Evolutionary conservation across 2,329 filamentous ascomycete genomes (phyloP), one percentile per base, ranked within the genome.

Genomic region (Curvularia sp.): DNA sequence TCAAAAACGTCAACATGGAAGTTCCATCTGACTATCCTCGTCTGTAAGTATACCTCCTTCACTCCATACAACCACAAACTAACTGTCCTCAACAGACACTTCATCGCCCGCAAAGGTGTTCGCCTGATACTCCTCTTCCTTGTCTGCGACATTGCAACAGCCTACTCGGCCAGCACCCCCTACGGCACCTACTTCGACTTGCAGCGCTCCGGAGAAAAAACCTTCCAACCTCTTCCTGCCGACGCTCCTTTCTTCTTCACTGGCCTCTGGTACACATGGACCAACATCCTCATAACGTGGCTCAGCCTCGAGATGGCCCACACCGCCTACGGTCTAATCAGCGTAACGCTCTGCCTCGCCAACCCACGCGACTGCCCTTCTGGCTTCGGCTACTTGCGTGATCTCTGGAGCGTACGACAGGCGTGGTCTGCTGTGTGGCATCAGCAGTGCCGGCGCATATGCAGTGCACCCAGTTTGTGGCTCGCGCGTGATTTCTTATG

Each of bases 401-500:
- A 58, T 7, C 38, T 65, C 22, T 64, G 56, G 10, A 69, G 58
- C 4, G 53, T 75, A 0, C 58, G 71, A 18, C 65, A 66, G 3
- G 57, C 61, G 2, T 73, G 70, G 71, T 67, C 64, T 56, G 28
- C 49, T 0, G 64, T 68, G 0, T 75, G 71, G 71, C 71, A 74
- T 49, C 70, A 73, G 50, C 62, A 65, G 24, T 54, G 61, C 8
- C 64, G 71, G 3, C 62, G 64, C 1, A 54, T 69, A 7, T 70
- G 68, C 53, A 65, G 64, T 1, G 54, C 60, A 1, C 63, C 63
- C 0, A 60, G 64, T 2, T 61, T 64, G 0, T 68, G 55, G 22
- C 18, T 74, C 9, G 64, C 65, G 0, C 60, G 65, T 1, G 61
- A 75, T 46, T 42, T 67, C 0, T 44, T 75, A 1, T 44, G 50